Evolutionary conservation across 805 yeast species (phyloP).

Genomic region (Starmerella apicola): DNA sequence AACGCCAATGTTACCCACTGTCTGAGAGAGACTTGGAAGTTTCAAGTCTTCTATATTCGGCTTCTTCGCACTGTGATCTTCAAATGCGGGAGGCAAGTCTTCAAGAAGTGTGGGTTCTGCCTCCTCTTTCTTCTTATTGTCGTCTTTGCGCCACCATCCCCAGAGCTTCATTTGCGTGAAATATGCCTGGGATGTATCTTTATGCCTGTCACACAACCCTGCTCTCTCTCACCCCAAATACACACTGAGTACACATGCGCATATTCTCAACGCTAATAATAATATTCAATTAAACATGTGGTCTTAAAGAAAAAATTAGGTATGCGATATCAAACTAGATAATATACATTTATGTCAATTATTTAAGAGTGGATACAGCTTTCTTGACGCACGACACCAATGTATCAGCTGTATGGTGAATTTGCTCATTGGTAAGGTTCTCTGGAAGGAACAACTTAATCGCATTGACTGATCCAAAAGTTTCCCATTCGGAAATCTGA

Average conservation of each 20-base stretch:
- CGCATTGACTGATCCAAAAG: conserved; percentile 54
- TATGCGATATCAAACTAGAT: too few species aligned
- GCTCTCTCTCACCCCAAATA: too few species aligned
- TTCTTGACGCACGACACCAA: conserved; percentile 21
- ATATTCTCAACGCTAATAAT: too few species aligned
- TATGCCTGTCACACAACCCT: too few species aligned
- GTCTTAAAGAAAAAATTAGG: too few species aligned
- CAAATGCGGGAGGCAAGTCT: conserved; percentile 25
- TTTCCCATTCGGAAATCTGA: conserved; percentile 57
- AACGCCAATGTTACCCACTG: conserved; percentile 17
- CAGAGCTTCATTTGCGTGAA: conserved; percentile 21
- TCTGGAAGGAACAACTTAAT: conserved; percentile 41
- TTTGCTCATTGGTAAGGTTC: conserved; percentile 35
- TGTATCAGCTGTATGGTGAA: conserved; percentile 32
- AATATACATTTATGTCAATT: too few species aligned
- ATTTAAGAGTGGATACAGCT: neutral
- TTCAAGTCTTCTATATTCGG: conserved; percentile 11
- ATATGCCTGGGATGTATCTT: too few species aligned
- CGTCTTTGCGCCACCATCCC: conserved; percentile 24
- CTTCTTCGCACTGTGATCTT: conserved; percentile 20
- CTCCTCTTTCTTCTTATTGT: conserved; percentile 3
- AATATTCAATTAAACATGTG: too few species aligned
- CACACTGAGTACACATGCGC: too few species aligned
- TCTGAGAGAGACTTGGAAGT: conserved; percentile 17
- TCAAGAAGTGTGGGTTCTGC: conserved; percentile 20